Percentiles rank a stretch among this genome's conserved stretches.
phyloP scores from a whole-genome alignment of 139 green algal genomes.

The Trebouxia sp. region DNA sequence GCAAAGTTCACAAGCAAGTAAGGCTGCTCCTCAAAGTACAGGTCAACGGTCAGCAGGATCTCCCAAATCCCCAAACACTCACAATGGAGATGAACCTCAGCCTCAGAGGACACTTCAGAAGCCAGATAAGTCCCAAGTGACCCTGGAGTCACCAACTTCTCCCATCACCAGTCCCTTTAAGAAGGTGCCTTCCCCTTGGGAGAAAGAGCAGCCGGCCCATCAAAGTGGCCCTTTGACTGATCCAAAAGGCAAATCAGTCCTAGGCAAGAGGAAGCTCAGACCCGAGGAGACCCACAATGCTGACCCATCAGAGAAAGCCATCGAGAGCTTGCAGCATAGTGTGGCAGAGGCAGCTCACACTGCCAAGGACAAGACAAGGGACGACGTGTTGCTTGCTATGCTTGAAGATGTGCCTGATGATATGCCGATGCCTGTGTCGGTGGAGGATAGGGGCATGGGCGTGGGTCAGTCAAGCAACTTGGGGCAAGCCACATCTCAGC shows the following conservation, averaged over 20 bases:
- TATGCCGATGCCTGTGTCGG: not conserved
- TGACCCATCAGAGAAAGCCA: not conserved
- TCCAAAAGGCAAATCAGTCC: not conserved
- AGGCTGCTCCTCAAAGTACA: too few species aligned
- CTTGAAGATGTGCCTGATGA: not conserved
- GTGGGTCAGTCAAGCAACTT: too few species aligned
- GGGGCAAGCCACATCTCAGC: not conserved
- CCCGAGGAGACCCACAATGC: not conserved
- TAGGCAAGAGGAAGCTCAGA: not conserved
- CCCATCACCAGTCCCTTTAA: constrained; percentile 21
- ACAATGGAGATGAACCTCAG: too few species aligned
- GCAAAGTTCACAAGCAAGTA: too few species aligned
- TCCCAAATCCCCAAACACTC: too few species aligned
- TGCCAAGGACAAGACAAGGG: not conserved
- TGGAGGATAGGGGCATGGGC: not conserved
- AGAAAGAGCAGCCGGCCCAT: not conserved
- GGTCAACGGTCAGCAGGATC: too few species aligned
- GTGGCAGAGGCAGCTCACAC: not conserved
- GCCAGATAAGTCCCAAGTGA: too few species aligned
- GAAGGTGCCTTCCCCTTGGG: constrained; percentile 9
- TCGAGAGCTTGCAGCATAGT: not conserved
- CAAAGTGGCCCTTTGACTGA: not conserved
- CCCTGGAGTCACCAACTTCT: too few species aligned
- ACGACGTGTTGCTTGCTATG: not conserved
- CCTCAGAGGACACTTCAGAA: not conserved